phyloP scores from a whole-genome alignment of 192 early-diverging fungal genomes.

The Martensiomyces pterosporus region DNA sequence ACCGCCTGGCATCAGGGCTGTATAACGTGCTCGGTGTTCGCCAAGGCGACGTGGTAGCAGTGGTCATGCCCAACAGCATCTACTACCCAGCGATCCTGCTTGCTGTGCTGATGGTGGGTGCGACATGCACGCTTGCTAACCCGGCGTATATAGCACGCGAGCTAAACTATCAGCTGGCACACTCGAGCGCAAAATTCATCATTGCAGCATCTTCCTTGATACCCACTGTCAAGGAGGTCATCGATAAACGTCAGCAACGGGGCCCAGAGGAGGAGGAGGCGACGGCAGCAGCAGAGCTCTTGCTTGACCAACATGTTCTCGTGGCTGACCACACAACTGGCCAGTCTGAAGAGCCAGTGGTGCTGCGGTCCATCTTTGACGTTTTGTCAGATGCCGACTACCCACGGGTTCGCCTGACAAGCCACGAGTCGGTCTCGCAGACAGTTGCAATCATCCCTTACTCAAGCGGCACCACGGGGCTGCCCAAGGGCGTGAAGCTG shows the following conservation, averaged over 20 bases:
- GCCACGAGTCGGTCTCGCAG: not conserved
- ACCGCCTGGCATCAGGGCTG: conserved; percentile 24
- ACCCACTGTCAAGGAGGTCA: not conserved
- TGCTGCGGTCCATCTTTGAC: conserved; percentile 6
- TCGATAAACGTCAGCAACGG: no score
- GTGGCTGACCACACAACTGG: not conserved
- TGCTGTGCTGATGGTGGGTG: conserved; percentile 58
- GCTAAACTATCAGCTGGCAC: conserved; percentile 68
- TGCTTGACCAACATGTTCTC: conserved; percentile 2
- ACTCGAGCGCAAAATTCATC: conserved; percentile 63
- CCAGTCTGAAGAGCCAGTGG: no score
- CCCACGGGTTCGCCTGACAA: not conserved
- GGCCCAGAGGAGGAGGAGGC: conserved; percentile 18
- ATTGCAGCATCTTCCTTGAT: conserved; percentile 47
- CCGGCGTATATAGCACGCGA: conserved; percentile 75
- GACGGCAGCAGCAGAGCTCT: conserved; percentile 32
- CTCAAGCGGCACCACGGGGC: conserved; percentile 65
- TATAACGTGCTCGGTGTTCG: conserved; percentile 52
- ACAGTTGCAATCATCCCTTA: conserved; percentile 58
- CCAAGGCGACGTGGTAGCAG: conserved; percentile 64
- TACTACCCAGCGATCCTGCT: conserved; percentile 60
- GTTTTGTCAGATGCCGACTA: not conserved
- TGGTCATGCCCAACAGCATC: conserved; percentile 70
- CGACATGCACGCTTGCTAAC: conserved; percentile 68
- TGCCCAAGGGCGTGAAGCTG: conserved; percentile 60